These are phyloP conservation scores for Suillus occidentalis DNA, from an alignment of 768 basidiomycete genomes.

Conservation along the genomic window DNA sequence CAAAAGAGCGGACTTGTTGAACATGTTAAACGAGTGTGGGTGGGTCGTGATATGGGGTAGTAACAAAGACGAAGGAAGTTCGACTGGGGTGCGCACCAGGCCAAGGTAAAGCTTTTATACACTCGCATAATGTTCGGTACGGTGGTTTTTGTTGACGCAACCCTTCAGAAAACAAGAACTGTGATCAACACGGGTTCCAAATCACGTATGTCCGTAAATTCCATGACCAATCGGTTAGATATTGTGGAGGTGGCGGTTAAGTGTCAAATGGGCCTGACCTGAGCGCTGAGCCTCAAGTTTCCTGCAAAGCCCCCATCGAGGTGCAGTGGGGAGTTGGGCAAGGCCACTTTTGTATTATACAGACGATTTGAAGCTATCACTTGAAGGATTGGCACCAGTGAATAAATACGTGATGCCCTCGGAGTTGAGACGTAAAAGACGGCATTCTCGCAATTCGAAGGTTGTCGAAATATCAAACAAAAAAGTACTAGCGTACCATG, in stretches of 20 bases:
- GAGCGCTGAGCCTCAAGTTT: not conserved
- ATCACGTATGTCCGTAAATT: not conserved
- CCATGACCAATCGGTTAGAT: not conserved
- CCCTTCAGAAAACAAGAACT: not conserved
- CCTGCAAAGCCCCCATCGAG: not conserved
- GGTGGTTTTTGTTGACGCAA: not conserved
- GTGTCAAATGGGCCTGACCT: not conserved
- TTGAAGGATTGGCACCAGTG: not conserved
- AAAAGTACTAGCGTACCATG: not conserved
- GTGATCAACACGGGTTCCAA: not conserved
- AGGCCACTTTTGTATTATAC: not conserved
- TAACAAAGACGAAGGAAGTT: not conserved
- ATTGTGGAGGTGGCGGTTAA: not conserved
- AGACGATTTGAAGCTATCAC: not conserved
- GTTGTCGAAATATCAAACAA: not conserved
- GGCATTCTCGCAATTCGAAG: not conserved
- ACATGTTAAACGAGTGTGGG: not conserved
- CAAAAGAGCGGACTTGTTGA: constrained; percentile 8
- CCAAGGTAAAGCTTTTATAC: not conserved
- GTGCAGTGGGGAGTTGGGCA: not conserved
- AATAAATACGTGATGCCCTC: not conserved
- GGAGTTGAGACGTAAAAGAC: not conserved
- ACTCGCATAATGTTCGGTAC: not conserved
- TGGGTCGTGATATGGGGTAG: not conserved
- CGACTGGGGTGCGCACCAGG: not conserved